phyloP scores from a whole-genome alignment of 2,329 filamentous ascomycete species.

The Orbilia brochopaga region DNA sequence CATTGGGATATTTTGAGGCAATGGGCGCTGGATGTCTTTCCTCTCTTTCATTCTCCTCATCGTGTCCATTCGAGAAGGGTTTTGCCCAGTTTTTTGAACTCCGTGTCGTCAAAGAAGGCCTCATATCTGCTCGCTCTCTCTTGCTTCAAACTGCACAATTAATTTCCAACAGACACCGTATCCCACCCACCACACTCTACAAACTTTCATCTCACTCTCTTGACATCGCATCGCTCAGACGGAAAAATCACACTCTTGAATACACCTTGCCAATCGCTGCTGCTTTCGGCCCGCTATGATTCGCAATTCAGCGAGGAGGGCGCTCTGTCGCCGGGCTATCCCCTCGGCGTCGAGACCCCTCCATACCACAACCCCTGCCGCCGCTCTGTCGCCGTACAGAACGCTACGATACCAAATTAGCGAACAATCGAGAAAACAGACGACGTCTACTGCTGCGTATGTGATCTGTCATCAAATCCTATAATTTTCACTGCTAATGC shows the following conservation, averaged over 20 bases:
- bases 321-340: constrained; percentile 47
- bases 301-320: constrained; percentile 47
- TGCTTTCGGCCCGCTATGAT: constrained; percentile 26
- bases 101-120: constrained; percentile 30
- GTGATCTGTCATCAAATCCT: constrained; percentile 56
- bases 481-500: constrained; percentile 16
- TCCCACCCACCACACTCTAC: not conserved
- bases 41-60: not conserved
- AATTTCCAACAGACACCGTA: not conserved
- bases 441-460: constrained; percentile 63
- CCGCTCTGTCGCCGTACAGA: constrained; percentile 61
- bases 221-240: not conserved
- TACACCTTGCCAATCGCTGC: constrained; percentile 15
- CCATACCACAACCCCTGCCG: constrained; percentile 60
- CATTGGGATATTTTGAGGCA: too few species aligned
- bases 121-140: constrained; percentile 28
- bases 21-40: too few species aligned
- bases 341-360: constrained; percentile 52
- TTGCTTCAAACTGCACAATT: not conserved
- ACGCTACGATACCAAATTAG: constrained; percentile 49
- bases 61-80: too few species aligned
- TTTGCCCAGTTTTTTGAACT: too few species aligned
- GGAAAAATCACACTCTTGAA: constrained; percentile 5
- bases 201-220: not conserved
- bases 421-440: constrained; percentile 57